These are phyloP conservation scores for Trypanosomatidae sp. DNA, from an alignment of 208 protist genomes.

Conservation along the genomic window DNA sequence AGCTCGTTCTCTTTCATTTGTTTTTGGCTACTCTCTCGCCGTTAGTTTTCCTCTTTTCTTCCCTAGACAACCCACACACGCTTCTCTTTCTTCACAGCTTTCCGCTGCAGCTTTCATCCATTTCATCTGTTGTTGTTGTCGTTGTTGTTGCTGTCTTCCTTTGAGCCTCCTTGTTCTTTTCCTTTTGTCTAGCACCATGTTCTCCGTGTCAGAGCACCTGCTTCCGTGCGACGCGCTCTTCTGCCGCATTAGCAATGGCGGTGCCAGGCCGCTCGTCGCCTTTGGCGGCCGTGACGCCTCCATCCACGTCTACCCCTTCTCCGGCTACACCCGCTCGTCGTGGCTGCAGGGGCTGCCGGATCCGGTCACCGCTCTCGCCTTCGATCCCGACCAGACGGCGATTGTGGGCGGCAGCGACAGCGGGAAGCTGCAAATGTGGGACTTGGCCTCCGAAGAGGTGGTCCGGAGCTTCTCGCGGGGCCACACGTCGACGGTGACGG, in stretches of 20 bases:
- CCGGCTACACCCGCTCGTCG: conserved; percentile 37
- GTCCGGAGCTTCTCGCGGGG: conserved; percentile 58
- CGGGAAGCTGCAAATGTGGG: conserved; percentile 68
- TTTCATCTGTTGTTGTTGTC: too few species aligned
- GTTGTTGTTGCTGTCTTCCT: too few species aligned
- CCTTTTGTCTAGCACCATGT: conserved; percentile 14
- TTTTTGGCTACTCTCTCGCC: too few species aligned
- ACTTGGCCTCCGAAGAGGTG: conserved; percentile 56
- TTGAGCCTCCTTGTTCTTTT: background rate
- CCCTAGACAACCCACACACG: too few species aligned
- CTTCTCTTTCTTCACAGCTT: too few species aligned
- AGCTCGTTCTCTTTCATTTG: too few species aligned
- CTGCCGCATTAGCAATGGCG: conserved; percentile 50
- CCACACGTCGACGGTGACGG: conserved; percentile 69
- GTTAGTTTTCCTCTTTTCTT: too few species aligned
- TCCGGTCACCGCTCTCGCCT: conserved; percentile 61
- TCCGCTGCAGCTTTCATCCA: too few species aligned
- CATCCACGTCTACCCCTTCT: conserved; percentile 70
- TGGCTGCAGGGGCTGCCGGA: conserved; percentile 53
- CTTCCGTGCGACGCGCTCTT: conserved; percentile 67
- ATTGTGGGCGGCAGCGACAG: conserved; percentile 62
- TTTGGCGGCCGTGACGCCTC: conserved; percentile 63
- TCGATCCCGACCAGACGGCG: conserved; percentile 53
- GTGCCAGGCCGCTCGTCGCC: conserved; percentile 59
- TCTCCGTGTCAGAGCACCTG: conserved; percentile 31